Evolutionary conservation across 2,329 filamentous ascomycete genomes (phyloP), one percentile per base, ranked within the genome.

Genomic region (Cladosporium austrohemisphaericum): DNA sequence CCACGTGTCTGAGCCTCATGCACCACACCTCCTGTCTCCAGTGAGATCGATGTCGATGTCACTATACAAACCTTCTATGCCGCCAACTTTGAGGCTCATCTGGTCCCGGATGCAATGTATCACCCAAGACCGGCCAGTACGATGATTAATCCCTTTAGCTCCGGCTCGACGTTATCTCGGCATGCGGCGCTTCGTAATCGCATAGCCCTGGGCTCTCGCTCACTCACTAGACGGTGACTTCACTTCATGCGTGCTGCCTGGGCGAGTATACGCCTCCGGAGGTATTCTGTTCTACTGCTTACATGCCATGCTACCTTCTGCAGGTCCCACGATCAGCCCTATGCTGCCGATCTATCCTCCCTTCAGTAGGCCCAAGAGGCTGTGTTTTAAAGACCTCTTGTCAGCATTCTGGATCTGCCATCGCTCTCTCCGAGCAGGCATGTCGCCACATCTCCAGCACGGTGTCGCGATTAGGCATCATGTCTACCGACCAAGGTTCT

Each of bases 141-240:
- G 40, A 43, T 43, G 40, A 43, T 14, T 43, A 43, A 43, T 43
- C 26, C 14, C 18, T 18, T 20, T 19, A 14, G 28, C n/a, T 19
- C 18, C 16, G 18, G 18, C 18, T 22, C 4, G 8, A 31, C 28
- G 11, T 31, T n/a, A 31, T 10, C 40, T 43, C 40, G 40, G 40
- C 28, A 23, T 9, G n/a, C 40, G 31, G 31, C 23, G 31, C 33
- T 46, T 37, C 43, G 33, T 46, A 46, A 46, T 26, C 43, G 37
- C 8, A 16, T n/a, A 16, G 10, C 33, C n/a, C n/a, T n/a, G n/a
- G n/a, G 14, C 25, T 31, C 31, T 46, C 43, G 37, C 43, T 37
- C 37, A 11, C 43, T 22, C 32, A 22, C 3, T 11, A 5, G 28
- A 8, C 8, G 28, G 14, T 26, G 19, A 31, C 26, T 26, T 29